Conservation (phyloP, 768 basidiomycete species). For the Amylocystis lapponica region DNA sequence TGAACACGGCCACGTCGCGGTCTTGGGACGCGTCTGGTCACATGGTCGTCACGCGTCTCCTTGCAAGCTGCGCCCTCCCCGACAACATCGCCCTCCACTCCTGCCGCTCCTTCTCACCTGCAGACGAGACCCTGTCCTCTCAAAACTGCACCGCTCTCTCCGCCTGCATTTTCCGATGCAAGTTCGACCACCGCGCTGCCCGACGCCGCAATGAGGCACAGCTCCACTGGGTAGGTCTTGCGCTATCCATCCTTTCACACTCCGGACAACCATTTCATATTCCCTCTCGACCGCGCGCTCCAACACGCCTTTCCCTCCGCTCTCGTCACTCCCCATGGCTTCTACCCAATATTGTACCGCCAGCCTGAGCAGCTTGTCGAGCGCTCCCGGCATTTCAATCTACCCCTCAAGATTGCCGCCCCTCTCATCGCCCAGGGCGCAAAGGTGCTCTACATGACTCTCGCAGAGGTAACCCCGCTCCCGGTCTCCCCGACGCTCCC, state of each 20-base stretch:
- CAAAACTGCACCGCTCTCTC: slow-evolving; percentile 36
- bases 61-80: too few relatives aligned
- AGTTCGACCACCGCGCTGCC: slow-evolving; percentile 52
- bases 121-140: slow-evolving; percentile 29
- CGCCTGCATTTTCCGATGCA: slow-evolving; percentile 45
- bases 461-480: slow-evolving; percentile 45
- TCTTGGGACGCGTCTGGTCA: too few relatives aligned
- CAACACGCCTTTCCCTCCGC: slow-evolving; percentile 21
- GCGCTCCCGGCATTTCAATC: slow-evolving; percentile 15
- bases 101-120: slow-evolving; percentile 45
- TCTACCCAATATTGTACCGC: slow-evolving; percentile 44
- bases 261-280: slow-evolving; percentile 51
- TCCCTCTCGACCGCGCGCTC: slow-evolving; percentile 38
- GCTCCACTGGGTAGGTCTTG: slow-evolving; percentile 40
- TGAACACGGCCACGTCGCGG: too few relatives aligned
- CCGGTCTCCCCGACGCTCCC: slow-evolving; percentile 28
- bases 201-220: slow-evolving; percentile 57
- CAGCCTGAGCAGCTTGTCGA: slow-evolving; percentile 13
- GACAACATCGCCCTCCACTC: too few relatives aligned
- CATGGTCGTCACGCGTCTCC: too few relatives aligned
- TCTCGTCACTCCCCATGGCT: slow-evolving; percentile 35
- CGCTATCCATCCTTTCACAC: slow-evolving; percentile 54
- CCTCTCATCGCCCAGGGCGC: slow-evolving; percentile 55
- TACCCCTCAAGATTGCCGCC: slow-evolving; percentile 17
- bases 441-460: slow-evolving; percentile 56